phyloP scores from a whole-genome alignment of 2,329 filamentous ascomycete genomes.

The Colletotrichum musicola region DNA sequence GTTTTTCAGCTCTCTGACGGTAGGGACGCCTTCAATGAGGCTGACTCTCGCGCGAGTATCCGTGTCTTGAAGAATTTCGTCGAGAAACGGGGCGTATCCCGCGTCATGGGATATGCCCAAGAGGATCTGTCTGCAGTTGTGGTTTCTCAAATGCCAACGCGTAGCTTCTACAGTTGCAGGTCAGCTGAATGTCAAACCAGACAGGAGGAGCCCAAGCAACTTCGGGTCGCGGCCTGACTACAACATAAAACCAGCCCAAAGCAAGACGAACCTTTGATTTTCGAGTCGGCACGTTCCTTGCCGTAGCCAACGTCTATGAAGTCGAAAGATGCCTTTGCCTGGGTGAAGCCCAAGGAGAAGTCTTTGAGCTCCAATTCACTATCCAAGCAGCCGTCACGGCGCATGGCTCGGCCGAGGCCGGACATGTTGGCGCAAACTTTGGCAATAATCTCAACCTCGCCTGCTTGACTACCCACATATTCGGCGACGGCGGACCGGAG shows the following conservation, averaged over 20 bases:
- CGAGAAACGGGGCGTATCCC: slow-evolving; percentile 70
- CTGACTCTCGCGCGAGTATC: slow-evolving; percentile 58
- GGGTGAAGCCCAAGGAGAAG: slow-evolving; percentile 72
- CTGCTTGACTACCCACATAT: slow-evolving; percentile 57
- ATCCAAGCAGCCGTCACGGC: slow-evolving; percentile 60
- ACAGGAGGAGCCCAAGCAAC: not conserved
- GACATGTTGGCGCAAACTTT: slow-evolving; percentile 68
- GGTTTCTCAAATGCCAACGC: slow-evolving; percentile 69
- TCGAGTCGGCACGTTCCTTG: slow-evolving; percentile 70
- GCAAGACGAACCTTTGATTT: slow-evolving; percentile 66
- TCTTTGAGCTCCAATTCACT: slow-evolving; percentile 62
- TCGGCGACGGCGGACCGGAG: slow-evolving; percentile 62
- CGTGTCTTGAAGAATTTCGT: slow-evolving; percentile 64
- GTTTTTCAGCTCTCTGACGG: slow-evolving; percentile 61
- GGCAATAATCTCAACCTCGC: slow-evolving; percentile 66
- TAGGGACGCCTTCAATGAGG: slow-evolving; percentile 66
- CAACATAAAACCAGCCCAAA: not conserved
- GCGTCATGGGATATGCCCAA: slow-evolving; percentile 73
- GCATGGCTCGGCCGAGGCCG: slow-evolving; percentile 64
- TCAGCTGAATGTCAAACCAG: slow-evolving; percentile 4
- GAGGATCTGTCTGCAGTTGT: slow-evolving; percentile 72
- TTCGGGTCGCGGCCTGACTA: too few species aligned
- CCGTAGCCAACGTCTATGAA: slow-evolving; percentile 73
- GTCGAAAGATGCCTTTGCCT: slow-evolving; percentile 70
- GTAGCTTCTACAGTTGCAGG: slow-evolving; percentile 57